Base-by-base conservation (phyloP, 2,329 filamentous ascomycete species). In the Metarhizium robertsii region DNA sequence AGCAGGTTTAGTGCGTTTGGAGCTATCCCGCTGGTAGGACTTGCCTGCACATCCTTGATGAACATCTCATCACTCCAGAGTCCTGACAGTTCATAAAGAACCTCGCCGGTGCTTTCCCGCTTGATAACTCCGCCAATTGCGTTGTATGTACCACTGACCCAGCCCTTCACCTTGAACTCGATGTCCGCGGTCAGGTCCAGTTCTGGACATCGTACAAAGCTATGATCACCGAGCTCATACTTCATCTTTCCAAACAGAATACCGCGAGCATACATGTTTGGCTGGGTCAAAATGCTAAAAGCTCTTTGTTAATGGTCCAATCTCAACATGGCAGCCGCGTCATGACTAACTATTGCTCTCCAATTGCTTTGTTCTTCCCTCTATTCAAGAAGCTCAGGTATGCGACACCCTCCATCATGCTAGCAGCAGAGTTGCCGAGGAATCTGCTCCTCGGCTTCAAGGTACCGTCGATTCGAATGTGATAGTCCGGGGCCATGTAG, bases 171-270 rank as follows among this genome's bases (percentile, higher is more conserved):
- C 75, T 97, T 97, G 80, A 99, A 99, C 62, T 99, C 94, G 58
- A 99, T 85, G 68, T 99, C 92, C 58, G 91, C 92, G 30, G 85
- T 81, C 18, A 99, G 78, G 56, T 91, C 86, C 18, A 90, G 81
- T 69, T 97, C 92, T 0, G 92, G 90, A 69, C 94, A 97, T 61
- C 86, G 83, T 20, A 99, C 89, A 64, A 91, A 90, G 69, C 92
- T 96, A 74, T 96, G 92, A 69, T 97, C 92, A 60, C 92, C 94
- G 7, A 99, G 83, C 75, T 99, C 94, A 71, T 97, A 99, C 72
- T 96, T 97, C 94, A 99, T 97, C 71, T 96, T 97, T 50, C 94
- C 94, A 66, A 99, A 96, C 8, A 99, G 78, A 58, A 99, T 97
- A 40, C 94, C 92, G 59, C 94, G 84, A 25, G 92, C 94, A 70